A percentile compares a stretch with the other conserved stretches of the same genome.
Conservation (phyloP, 352 stramenopile genomes). For the Globisporangium cederbergense region DNA sequence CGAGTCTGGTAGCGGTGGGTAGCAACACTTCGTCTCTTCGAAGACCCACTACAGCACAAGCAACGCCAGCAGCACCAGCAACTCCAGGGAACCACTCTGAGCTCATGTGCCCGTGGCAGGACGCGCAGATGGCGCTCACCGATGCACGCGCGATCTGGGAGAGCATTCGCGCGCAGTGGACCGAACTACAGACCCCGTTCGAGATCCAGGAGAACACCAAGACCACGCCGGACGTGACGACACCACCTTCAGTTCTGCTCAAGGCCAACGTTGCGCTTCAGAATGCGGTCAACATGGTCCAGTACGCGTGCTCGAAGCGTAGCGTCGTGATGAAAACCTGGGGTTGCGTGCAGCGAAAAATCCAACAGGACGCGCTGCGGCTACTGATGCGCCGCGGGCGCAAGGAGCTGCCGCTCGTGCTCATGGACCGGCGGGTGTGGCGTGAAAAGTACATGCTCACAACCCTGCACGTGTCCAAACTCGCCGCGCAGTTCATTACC, state of each 20-base stretch:
- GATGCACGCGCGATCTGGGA: slow-evolving; percentile 47
- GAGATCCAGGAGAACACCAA: slow-evolving; percentile 44
- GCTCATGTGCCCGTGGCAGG: slow-evolving; percentile 42
- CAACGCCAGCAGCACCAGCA: not conserved
- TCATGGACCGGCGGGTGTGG: slow-evolving; percentile 48
- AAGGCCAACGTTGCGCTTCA: slow-evolving; percentile 58
- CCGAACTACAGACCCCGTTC: slow-evolving; percentile 57
- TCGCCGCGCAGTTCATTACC: slow-evolving; percentile 21
- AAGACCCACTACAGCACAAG: not conserved
- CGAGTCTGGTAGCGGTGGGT: slow-evolving; percentile 22
- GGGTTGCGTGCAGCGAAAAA: slow-evolving; percentile 48
- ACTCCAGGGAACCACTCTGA: not conserved
- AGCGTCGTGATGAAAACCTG: slow-evolving; percentile 42
- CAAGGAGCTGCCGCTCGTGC: slow-evolving; percentile 34
- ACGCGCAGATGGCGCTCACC: slow-evolving; percentile 44
- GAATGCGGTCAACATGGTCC: slow-evolving; percentile 69
- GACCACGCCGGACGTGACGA: slow-evolving; percentile 38
- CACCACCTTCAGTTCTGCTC: slow-evolving; percentile 37
- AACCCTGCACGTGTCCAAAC: slow-evolving; percentile 39
- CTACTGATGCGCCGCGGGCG: slow-evolving; percentile 37
- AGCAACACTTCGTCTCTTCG: not conserved
- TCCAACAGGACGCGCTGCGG: slow-evolving; percentile 55
- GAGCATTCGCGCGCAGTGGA: slow-evolving; percentile 48
- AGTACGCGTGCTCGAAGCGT: slow-evolving; percentile 69
- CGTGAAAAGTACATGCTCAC: slow-evolving; percentile 64